Conservation (phyloP, 2,329 filamentous ascomycete genomes). For the Colletotrichum theobromicola region DNA sequence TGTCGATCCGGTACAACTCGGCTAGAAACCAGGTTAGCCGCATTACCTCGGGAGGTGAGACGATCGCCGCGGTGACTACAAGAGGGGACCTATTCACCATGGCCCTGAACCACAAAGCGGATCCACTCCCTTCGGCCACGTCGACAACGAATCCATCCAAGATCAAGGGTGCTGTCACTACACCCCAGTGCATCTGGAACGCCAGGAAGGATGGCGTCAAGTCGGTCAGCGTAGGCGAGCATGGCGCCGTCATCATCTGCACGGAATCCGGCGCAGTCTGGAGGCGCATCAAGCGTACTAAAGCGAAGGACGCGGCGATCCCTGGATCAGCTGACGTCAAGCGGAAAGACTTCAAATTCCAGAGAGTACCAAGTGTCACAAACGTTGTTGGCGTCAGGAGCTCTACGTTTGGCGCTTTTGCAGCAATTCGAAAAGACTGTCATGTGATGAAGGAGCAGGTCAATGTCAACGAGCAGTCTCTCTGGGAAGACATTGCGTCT, state of each 20-base stretch:
- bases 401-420: conserved; percentile 89
- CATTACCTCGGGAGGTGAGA: conserved; percentile 86
- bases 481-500: conserved; percentile 77
- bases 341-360: conserved; percentile 93
- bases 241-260: conserved; percentile 93
- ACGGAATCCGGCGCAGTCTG: conserved; percentile 93
- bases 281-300: conserved; percentile 82
- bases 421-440: conserved; percentile 83
- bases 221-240: conserved; percentile 88
- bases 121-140: conserved; percentile 62
- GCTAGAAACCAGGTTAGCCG: conserved; percentile 73
- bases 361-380: conserved; percentile 86
- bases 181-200: conserved; percentile 85
- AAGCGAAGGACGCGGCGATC: conserved; percentile 71
- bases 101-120: conserved; percentile 71
- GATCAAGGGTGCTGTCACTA: conserved; percentile 81
- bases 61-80: conserved; percentile 85
- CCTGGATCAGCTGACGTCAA: conserved; percentile 58
- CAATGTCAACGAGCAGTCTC: conserved; percentile 64
- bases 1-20: conserved; percentile 69
- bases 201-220: conserved; percentile 84
- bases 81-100: conserved; percentile 90
- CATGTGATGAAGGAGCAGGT: conserved; percentile 79
- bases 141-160: conserved; percentile 95
- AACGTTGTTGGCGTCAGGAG: conserved; percentile 84